Percentiles rank a stretch among this genome's conserved stretches.
phyloP scores from a whole-genome alignment of 495 filamentous ascomycete species.

The Aspergillus coremiiformis region DNA sequence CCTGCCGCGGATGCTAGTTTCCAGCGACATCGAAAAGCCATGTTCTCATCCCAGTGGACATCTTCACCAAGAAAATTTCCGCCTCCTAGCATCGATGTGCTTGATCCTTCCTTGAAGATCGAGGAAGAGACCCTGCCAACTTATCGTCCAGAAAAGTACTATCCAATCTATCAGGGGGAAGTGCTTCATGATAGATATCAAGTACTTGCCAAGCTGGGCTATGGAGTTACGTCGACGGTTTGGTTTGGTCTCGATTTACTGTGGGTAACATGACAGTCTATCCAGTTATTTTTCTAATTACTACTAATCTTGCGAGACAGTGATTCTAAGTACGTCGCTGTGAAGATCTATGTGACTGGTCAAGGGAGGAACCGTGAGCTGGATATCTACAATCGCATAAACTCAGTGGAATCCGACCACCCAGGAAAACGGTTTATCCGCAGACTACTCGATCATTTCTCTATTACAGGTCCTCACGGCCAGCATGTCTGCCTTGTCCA shows the following conservation, averaged over 20 bases:
- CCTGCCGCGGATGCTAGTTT: too few relatives aligned
- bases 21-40: too few relatives aligned
- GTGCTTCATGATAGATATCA: slow-evolving; percentile 32
- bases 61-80: background rate
- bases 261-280: slow-evolving; percentile 12
- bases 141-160: slow-evolving; percentile 29
- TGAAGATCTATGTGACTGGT: slow-evolving; percentile 16
- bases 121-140: slow-evolving; percentile 38
- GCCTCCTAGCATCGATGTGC: slow-evolving; percentile 9
- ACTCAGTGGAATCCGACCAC: slow-evolving; percentile 8
- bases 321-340: slow-evolving; percentile 14
- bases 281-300: background rate
- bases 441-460: slow-evolving; percentile 18
- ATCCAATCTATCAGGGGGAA: slow-evolving; percentile 40
- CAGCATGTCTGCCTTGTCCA: slow-evolving; percentile 26
- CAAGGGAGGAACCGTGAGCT: slow-evolving; percentile 12
- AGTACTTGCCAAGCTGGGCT: slow-evolving; percentile 44
- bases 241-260: slow-evolving; percentile 44
- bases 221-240: slow-evolving; percentile 38
- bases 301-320: slow-evolving; percentile 1
- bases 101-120: slow-evolving; percentile 13
- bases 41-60: too few relatives aligned
- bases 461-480: slow-evolving; percentile 19
- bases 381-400: slow-evolving; percentile 15
- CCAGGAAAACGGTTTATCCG: slow-evolving; percentile 16